phyloP scores from a whole-genome alignment of 768 basidiomycete genomes.

The Calvatia gigantea region DNA sequence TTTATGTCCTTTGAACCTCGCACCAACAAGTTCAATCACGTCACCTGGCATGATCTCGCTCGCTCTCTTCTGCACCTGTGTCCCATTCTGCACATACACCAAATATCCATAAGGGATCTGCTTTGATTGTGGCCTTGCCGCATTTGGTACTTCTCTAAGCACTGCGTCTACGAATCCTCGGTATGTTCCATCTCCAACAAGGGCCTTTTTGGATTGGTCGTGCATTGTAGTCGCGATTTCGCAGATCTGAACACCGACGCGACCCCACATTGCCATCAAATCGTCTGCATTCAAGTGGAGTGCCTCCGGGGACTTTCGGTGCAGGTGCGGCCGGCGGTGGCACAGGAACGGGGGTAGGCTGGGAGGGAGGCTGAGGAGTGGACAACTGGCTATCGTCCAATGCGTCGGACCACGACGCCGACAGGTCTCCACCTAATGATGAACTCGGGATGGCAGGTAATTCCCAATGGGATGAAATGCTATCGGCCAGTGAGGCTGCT shows the following conservation, averaged over 20 bases:
- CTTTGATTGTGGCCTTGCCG: slow-evolving; percentile 32
- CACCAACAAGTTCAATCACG: slow-evolving; percentile 70
- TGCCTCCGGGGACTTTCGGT: slow-evolving; percentile 22
- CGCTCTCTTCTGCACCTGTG: slow-evolving; percentile 62
- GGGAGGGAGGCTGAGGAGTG: slow-evolving; percentile 18
- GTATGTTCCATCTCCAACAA: slow-evolving; percentile 85
- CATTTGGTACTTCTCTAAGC: slow-evolving; percentile 63
- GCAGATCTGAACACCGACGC: slow-evolving; percentile 71
- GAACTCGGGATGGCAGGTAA: slow-evolving; percentile 56
- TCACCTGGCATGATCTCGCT: slow-evolving; percentile 89
- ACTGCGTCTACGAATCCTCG: slow-evolving; percentile 72
- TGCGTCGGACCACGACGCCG: slow-evolving; percentile 62
- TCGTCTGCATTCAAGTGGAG: slow-evolving; percentile 54
- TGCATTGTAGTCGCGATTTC: slow-evolving; percentile 64
- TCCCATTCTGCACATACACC: slow-evolving; percentile 69
- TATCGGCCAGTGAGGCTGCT: slow-evolving; percentile 26
- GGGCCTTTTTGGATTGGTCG: slow-evolving; percentile 71
- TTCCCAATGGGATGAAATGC: slow-evolving; percentile 59
- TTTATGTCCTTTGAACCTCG: slow-evolving; percentile 75
- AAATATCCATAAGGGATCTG: slow-evolving; percentile 59
- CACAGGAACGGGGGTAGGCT: slow-evolving; percentile 9
- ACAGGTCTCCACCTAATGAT: slow-evolving; percentile 42
- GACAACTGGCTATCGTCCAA: neutral
- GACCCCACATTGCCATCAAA: slow-evolving; percentile 64
- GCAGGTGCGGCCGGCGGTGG: slow-evolving; percentile 6